These are phyloP conservation scores for Avicennia marina DNA, from an alignment of 257 asterid genomes.

Conservation along the genomic window DNA sequence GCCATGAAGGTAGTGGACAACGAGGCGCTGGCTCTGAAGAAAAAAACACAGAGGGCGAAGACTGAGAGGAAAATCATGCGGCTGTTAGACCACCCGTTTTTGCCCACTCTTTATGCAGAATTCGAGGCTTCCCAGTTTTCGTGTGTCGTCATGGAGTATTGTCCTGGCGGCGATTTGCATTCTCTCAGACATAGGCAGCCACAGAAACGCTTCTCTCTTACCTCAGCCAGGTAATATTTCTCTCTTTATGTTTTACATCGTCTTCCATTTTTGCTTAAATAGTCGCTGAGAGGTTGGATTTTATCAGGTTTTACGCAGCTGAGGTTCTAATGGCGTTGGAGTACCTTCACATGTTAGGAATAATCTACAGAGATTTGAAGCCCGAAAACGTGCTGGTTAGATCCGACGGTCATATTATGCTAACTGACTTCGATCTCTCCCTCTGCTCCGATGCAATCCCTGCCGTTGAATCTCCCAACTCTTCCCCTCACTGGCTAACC, in stretches of 20 bases:
- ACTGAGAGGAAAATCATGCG: constrained; percentile 78
- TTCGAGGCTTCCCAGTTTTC: constrained; percentile 74
- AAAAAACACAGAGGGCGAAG: constrained; percentile 70
- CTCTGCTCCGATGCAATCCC: constrained; percentile 76
- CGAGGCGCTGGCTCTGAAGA: constrained; percentile 65
- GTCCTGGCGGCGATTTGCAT: constrained; percentile 88
- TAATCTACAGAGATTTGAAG: constrained; percentile 80
- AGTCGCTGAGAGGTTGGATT: constrained; percentile 11
- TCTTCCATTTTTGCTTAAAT: background rate
- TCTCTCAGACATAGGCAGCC: constrained; percentile 73
- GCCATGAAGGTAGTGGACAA: constrained; percentile 94
- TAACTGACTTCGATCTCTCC: constrained; percentile 80
- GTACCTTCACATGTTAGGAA: constrained; percentile 88
- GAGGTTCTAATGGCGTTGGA: constrained; percentile 90
- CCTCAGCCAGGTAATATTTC: constrained; percentile 60
- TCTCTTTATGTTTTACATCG: too few relatives aligned
- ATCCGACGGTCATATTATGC: constrained; percentile 93
- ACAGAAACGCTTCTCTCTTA: constrained; percentile 58
- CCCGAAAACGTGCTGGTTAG: constrained; percentile 88
- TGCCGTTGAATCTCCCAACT: constrained; percentile 70
- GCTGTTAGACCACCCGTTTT: constrained; percentile 70
- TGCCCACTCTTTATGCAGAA: constrained; percentile 73
- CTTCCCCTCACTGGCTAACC: constrained; percentile 24
- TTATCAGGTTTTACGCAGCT: constrained; percentile 75
- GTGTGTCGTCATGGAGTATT: constrained; percentile 81